A percentile compares a stretch with the other conserved stretches of the same genome.
Conservation (phyloP, 176 grass and related monocot genomes). For the Bonia amplexicaulis region DNA sequence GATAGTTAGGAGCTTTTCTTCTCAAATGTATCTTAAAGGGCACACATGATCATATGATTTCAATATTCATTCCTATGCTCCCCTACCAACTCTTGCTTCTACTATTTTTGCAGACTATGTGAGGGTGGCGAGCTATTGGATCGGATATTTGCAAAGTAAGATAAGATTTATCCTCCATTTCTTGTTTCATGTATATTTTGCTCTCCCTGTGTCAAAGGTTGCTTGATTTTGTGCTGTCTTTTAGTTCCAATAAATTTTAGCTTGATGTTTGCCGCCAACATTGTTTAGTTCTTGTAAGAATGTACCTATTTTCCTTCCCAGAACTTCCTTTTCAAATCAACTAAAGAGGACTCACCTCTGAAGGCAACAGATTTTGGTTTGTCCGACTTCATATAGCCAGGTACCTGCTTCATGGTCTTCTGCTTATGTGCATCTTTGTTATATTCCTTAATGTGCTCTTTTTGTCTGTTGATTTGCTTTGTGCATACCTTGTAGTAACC, state of each 20-base stretch:
- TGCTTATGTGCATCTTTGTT: no score
- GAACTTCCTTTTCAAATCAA: conserved; percentile 99
- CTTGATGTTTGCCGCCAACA: conserved; percentile 1
- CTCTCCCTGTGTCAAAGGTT: neutral
- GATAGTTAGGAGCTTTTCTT: conserved; percentile 3
- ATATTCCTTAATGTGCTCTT: no score
- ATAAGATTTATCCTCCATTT: conserved; percentile 16
- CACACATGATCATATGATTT: conserved; percentile 14
- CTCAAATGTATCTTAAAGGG: neutral
- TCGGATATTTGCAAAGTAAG: conserved; percentile 94
- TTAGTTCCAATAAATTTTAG: neutral
- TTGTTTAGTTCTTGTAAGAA: conserved; percentile 39
- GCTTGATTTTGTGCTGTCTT: conserved; percentile 20
- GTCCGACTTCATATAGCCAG: no score
- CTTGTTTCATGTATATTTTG: neutral
- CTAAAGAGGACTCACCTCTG: no score
- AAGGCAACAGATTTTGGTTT: no score
- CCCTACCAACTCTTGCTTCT: conserved; percentile 27
- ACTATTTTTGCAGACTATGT: conserved; percentile 74
- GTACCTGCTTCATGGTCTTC: no score
- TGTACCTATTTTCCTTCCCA: conserved; percentile 65
- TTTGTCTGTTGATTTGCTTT: no score
- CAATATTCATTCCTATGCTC: conserved; percentile 6
- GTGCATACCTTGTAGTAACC: neutral
- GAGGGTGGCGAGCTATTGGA: conserved; percentile 98